A percentile compares a stretch with the other conserved stretches of the same genome.
Evolutionary conservation across 2,329 filamentous ascomycete genomes (phyloP).

Genomic region (Diplodia intermedia): DNA sequence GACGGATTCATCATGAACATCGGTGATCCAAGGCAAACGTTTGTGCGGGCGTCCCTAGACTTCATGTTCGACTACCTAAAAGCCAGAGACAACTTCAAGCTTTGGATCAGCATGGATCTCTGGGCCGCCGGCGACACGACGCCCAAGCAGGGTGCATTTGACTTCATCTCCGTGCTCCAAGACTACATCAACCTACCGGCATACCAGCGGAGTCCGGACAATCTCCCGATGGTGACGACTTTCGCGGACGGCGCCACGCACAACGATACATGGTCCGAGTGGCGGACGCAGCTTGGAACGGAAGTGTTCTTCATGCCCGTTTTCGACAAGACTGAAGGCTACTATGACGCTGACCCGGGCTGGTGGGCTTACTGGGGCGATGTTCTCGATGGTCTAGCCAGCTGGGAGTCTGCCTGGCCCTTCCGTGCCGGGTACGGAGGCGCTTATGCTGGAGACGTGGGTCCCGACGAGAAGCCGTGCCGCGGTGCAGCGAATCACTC

Average conservation of each 20-base stretch:
- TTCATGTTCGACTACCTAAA: background rate
- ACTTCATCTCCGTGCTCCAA: background rate
- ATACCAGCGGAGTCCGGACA: background rate
- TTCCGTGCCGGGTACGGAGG: constrained; percentile 32
- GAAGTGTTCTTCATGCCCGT: constrained; percentile 46
- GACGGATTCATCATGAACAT: constrained; percentile 5
- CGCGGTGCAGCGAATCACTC: constrained; percentile 37
- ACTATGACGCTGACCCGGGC: constrained; percentile 41
- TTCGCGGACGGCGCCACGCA: background rate
- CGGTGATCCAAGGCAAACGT: background rate
- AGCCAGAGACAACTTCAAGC: constrained; percentile 1
- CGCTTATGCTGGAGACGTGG: constrained; percentile 39
- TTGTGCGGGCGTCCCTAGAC: background rate
- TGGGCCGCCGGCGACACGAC: constrained; percentile 2
- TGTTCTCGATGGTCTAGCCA: constrained; percentile 47
- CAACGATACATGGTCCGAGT: background rate
- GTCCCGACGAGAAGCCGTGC: constrained; percentile 37
- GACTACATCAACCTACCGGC: background rate
- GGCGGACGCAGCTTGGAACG: background rate
- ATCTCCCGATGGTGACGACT: background rate
- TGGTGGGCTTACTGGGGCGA: constrained; percentile 44
- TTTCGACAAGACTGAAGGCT: constrained; percentile 39
- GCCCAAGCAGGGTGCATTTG: background rate
- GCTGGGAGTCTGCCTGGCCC: constrained; percentile 50
- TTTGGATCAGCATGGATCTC: constrained; percentile 1